Percentiles rank a stretch among this genome's conserved stretches.
Evolutionary conservation across 2,329 filamentous ascomycete genomes (phyloP).

Genomic region (Ceratocystis colombiana): DNA sequence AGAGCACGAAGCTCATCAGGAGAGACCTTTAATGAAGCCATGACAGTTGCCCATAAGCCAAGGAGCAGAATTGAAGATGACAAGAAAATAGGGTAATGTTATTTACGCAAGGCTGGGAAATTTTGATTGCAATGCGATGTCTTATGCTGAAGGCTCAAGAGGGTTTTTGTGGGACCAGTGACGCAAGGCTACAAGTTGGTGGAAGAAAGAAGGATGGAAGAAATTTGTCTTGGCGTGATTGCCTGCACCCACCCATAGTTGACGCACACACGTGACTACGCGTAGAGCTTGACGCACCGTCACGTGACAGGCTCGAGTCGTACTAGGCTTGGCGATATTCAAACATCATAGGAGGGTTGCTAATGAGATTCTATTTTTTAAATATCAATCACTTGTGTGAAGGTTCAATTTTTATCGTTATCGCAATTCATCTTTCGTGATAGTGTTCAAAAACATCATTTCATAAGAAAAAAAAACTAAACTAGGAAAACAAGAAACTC

Average conservation of each 20-base stretch:
- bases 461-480: constrained; percentile 2
- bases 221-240: not conserved
- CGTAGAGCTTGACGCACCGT: too few species aligned
- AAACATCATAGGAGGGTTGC: too few species aligned
- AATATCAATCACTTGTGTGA: too few species aligned
- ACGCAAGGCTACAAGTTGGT: not conserved
- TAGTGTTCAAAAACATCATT: not conserved
- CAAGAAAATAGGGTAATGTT: not conserved
- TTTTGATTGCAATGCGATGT: not conserved
- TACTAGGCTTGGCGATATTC: too few species aligned
- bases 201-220: not conserved
- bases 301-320: too few species aligned
- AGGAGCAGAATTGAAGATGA: not conserved
- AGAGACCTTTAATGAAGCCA: constrained; percentile 42
- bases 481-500: constrained; percentile 18
- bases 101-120: not conserved
- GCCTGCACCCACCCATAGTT: too few species aligned
- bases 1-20: constrained; percentile 56
- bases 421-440: not conserved
- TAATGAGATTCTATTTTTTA: too few species aligned
- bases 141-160: not conserved
- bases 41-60: constrained; percentile 25
- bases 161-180: not conserved
- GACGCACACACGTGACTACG: too few species aligned
- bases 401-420: not conserved